phyloP scores from a whole-genome alignment of 169 alveolate species.

The Plasmodium yoelii region DNA sequence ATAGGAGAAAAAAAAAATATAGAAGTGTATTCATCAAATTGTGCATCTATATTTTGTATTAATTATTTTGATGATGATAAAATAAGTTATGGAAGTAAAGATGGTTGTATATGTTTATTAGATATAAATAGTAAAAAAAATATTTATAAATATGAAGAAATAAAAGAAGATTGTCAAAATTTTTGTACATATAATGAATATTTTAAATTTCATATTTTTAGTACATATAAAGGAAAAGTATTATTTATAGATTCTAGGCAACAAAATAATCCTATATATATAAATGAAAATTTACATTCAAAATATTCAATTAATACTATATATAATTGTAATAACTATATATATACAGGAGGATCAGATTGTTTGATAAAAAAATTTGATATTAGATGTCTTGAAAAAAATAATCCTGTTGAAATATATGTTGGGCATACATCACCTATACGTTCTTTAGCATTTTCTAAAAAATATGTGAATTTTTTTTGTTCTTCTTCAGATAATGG shows the following conservation, averaged over 20 bases:
- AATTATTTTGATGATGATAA: conserved; percentile 49
- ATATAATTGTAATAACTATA: conserved; percentile 18
- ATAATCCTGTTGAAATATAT: conserved; percentile 33
- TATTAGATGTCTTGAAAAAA: conserved; percentile 24
- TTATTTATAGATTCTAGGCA: conserved; percentile 48
- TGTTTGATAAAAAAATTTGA: conserved; percentile 62
- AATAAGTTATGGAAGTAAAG: conserved; percentile 64
- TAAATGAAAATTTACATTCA: conserved; percentile 49
- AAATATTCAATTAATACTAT: conserved; percentile 36
- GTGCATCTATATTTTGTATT: conserved; percentile 61
- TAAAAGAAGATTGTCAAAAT: conserved; percentile 27
- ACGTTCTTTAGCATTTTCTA: conserved; percentile 46
- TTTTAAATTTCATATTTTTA: conserved; percentile 38
- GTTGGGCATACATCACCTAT: conserved; percentile 70
- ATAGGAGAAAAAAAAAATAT: conserved; percentile 4
- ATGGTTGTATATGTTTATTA: conserved; percentile 43
- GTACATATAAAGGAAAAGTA: conserved; percentile 53
- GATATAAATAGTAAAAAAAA: conserved; percentile 60
- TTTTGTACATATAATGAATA: conserved; percentile 15
- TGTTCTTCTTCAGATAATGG: conserved; percentile 67
- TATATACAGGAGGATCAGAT: conserved; percentile 59
- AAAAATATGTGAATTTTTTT: conserved; percentile 1
- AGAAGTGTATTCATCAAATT: conserved; percentile 6
- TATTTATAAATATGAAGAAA: conserved; percentile 52
- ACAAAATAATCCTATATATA: conserved; percentile 21